These are phyloP conservation scores for Mollisia scopiformis DNA, from an alignment of 2,329 filamentous ascomycete species.

Conservation along the genomic window DNA sequence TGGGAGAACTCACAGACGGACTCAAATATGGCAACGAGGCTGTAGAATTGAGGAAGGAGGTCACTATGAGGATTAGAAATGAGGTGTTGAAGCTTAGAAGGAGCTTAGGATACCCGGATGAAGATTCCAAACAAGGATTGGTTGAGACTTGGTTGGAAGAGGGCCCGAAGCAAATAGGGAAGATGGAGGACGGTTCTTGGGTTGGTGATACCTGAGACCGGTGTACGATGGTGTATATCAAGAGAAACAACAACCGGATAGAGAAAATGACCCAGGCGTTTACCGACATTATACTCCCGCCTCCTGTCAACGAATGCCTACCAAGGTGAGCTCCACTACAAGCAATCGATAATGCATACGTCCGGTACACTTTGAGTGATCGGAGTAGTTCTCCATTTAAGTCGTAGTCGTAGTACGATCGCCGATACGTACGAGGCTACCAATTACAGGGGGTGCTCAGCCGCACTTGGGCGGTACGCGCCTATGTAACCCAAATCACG, in stretches of 20 bases:
- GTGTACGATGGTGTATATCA: neutral
- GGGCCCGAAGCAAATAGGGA: constrained; percentile 56
- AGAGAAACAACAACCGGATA: neutral
- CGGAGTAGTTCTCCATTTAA: too few species aligned
- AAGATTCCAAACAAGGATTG: constrained; percentile 75
- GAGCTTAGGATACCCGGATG: constrained; percentile 70
- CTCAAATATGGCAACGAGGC: constrained; percentile 76
- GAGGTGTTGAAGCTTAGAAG: constrained; percentile 80
- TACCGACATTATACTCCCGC: neutral
- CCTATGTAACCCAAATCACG: too few species aligned
- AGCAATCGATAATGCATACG: too few species aligned
- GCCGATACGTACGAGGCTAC: too few species aligned
- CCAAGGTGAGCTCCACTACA: neutral
- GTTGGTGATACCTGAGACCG: constrained; percentile 49
- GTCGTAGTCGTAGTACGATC: too few species aligned
- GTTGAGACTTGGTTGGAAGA: constrained; percentile 78
- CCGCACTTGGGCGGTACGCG: too few species aligned
- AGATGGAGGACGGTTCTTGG: constrained; percentile 63
- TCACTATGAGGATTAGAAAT: constrained; percentile 75
- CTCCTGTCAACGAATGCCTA: neutral
- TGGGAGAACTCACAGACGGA: constrained; percentile 66
- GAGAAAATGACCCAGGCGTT: neutral
- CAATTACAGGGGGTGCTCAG: too few species aligned
- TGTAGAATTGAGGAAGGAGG: constrained; percentile 75
- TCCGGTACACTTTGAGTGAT: too few species aligned